Evolutionary conservation across 2,329 filamentous ascomycete genomes (phyloP), one percentile per base, ranked within the genome.

Genomic region (Zalaria obscura): DNA sequence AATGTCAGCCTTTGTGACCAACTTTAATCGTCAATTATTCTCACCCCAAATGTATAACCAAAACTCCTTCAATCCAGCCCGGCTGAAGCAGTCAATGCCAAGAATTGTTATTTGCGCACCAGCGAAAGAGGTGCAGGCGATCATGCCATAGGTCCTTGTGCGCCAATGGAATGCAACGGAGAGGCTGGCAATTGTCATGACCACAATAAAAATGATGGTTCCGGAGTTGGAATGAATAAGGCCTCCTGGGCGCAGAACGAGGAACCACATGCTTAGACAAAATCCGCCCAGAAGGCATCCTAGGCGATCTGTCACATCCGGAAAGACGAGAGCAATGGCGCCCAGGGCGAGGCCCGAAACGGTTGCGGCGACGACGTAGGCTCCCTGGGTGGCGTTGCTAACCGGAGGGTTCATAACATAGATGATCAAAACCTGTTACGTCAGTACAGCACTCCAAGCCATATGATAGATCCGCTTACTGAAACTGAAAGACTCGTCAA

Each of bases 41-140:
- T 59, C 57, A 76, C 73, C 67, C 89, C 89, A 96, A 32, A 93
- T 70, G 57, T 93, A 96, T 4, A 85, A 73, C 89, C 89, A 96
- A 51, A 95, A 95, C 58, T 96, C 89, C 59, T 94, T 95, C 52
- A 93, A 66, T 0, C 89, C 89, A n/a, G 87, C 86, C 47, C 78
- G 71, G 53, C 80, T 89, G 52, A 89, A 93, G 60, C 86, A 93
- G 58, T 96, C 89, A 44, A 96, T 83, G 2, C 89, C 89, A 2
- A 96, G 62, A 9, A 93, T 74, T 1, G 81, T 69, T 3, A 76
- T 76, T 0, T 86, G 94, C 3, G 86, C 80, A 5, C 89, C 89
- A 4, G 77, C 72, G 55, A 95, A 93, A 0, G 88, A 76, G 8
- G 86, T 86, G 38, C 75, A 76, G 8, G 67, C 67, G 32, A 95